Evolutionary conservation across 2,329 filamentous ascomycete species (phyloP), one percentile per base, ranked within the genome.

Genomic region (Cladosporium sp.): DNA sequence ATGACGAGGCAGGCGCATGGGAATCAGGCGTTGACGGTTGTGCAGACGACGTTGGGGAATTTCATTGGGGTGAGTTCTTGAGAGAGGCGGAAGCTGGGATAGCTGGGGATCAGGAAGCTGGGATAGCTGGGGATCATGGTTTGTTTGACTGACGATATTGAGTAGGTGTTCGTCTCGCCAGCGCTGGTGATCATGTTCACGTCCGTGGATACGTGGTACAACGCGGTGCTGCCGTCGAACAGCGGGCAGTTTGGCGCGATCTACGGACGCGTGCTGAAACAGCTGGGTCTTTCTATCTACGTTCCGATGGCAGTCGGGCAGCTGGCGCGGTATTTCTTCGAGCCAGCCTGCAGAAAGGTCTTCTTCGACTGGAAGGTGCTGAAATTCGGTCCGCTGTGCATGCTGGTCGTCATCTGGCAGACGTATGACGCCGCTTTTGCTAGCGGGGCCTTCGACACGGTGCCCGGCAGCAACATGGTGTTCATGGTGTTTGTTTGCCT

Each of bases 41-140:
- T 87, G 32, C 84, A 87, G 62, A 84, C 86, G 1, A 77, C 87
- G 8, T 71, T 89, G 42, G 85, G 84, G 31, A 88, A 89, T 66
- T 76, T 87, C 9, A 70, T 83, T 0, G 85, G 85, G 1, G 42
- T 41, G 18, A 41, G 38, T 37, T n/a, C n/a, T n/a, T n/a, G n/a
- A n/a, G n/a, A n/a, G n/a, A n/a, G n/a, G n/a, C n/a, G n/a, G 22
- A 28, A 28, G 22, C 22, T 28, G 22, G 2, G 22, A 18, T 28
- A 28, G 22, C 1, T 1, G 22, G 22, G 22, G 22, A 18, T 28
- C 22, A 28, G n/a, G 22, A 28, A 28, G 22, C 22, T 28, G 22
- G 2, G 22, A 18, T 28, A 28, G 22, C 1, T 1, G 22, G 22
- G 22, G 22, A 18, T 28, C 22, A 28, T 28, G 22, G 22, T 4